Evolutionary conservation across 495 filamentous ascomycete genomes (phyloP).

Genomic region (Penicillium argentinense): DNA sequence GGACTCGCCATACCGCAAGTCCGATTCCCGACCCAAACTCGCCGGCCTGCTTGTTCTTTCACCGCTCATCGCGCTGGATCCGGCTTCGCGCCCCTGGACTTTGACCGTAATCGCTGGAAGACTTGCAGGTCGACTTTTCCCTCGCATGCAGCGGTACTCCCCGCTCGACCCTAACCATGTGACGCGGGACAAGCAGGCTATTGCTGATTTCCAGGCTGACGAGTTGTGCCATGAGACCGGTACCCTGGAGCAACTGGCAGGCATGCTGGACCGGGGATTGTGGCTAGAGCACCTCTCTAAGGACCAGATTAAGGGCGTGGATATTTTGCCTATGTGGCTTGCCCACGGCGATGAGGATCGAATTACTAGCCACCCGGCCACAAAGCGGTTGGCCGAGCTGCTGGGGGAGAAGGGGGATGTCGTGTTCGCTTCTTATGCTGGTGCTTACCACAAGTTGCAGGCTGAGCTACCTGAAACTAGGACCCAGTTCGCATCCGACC

Average conservation of each 20-base stretch:
- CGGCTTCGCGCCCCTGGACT: slow-evolving; percentile 55
- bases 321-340: slow-evolving; percentile 51
- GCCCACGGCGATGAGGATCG: slow-evolving; percentile 68
- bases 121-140: slow-evolving; percentile 52
- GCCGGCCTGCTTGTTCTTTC: slow-evolving; percentile 66
- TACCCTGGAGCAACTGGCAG: slow-evolving; percentile 71
- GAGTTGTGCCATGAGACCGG: slow-evolving; percentile 73
- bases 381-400: slow-evolving; percentile 58
- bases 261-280: slow-evolving; percentile 65
- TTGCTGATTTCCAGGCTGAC: slow-evolving; percentile 46
- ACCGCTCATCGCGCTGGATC: slow-evolving; percentile 69
- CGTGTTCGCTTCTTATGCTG: slow-evolving; percentile 70
- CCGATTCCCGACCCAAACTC: slow-evolving; percentile 44
- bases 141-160: slow-evolving; percentile 55
- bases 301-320: not conserved
- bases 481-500: slow-evolving; percentile 64
- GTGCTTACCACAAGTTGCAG: slow-evolving; percentile 74
- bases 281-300: slow-evolving; percentile 22
- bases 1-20: slow-evolving; percentile 19
- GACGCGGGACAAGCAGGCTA: slow-evolving; percentile 60
- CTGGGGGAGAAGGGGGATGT: slow-evolving; percentile 58
- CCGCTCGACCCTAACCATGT: slow-evolving; percentile 58
- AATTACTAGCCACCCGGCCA: slow-evolving; percentile 61
- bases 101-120: slow-evolving; percentile 60
- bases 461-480: slow-evolving; percentile 63